Conservation (phyloP, 495 filamentous ascomycete genomes). For the Talaromyces ruber region DNA sequence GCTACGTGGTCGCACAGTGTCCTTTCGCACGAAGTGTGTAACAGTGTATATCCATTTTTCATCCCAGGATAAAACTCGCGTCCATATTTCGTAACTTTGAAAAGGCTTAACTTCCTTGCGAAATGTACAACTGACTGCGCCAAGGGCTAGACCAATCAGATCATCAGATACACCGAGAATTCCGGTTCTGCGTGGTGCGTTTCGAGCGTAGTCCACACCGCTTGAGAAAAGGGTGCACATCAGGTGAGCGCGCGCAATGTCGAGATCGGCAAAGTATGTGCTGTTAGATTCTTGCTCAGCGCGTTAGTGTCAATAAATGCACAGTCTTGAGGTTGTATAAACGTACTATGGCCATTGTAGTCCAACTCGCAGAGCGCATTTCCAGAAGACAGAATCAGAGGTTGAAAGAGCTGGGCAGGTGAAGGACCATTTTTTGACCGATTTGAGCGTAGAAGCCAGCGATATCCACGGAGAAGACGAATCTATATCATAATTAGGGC, state of each 20-base stretch:
- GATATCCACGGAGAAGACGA: constrained; percentile 6
- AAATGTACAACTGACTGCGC: constrained; percentile 60
- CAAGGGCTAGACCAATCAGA: constrained; percentile 51
- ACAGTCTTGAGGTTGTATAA: background rate
- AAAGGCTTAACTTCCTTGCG: constrained; percentile 61
- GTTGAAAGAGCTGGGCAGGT: constrained; percentile 29
- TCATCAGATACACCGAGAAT: constrained; percentile 5
- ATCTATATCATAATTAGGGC: background rate
- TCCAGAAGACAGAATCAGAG: constrained; percentile 32
- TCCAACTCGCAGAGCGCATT: constrained; percentile 55
- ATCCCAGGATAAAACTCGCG: constrained; percentile 64
- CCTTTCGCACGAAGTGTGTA: constrained; percentile 54
- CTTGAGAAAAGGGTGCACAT: constrained; percentile 45
- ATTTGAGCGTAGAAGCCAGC: constrained; percentile 3
- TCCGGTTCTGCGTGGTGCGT: constrained; percentile 16
- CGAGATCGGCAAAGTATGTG: constrained; percentile 76
- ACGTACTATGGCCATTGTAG: constrained; percentile 63
- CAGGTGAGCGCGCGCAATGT: constrained; percentile 61
- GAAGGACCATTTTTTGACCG: constrained; percentile 4
- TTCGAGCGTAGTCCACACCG: constrained; percentile 15
- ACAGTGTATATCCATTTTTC: constrained; percentile 61
- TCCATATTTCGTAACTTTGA: constrained; percentile 63
- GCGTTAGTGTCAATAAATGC: background rate
- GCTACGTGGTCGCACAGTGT: constrained; percentile 16
- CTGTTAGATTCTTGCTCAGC: constrained; percentile 55